Percentiles rank a stretch among this genome's conserved stretches.
Conservation (phyloP, 495 filamentous ascomycete genomes). For the Copromyces sp. region DNA sequence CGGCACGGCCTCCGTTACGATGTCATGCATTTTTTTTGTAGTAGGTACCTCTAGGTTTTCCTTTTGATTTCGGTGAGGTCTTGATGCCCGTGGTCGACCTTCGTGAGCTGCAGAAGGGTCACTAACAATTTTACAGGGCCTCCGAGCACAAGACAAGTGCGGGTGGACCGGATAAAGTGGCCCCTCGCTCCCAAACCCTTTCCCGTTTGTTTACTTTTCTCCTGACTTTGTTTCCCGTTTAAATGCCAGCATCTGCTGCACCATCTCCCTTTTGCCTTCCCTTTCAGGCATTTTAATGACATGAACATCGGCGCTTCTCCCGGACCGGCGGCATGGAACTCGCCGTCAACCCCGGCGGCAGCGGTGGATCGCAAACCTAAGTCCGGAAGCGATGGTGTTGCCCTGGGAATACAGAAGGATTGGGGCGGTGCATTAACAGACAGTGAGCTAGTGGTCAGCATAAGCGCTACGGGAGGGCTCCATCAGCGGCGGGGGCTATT, state of each 20-base stretch:
- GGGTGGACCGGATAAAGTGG: not conserved
- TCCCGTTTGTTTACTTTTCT: not conserved
- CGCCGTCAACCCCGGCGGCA: not conserved
- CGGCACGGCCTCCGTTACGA: no score
- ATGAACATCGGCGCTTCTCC: not conserved
- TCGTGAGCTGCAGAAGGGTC: no score
- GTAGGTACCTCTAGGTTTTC: no score
- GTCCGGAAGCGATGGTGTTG: not conserved
- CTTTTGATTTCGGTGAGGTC: no score
- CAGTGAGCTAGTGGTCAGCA: not conserved
- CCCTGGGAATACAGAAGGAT: not conserved
- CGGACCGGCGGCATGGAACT: not conserved
- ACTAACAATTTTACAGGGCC: no score
- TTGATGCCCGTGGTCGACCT: no score
- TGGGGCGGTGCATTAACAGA: not conserved
- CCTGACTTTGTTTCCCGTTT: not conserved
- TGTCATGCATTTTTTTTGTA: no score
- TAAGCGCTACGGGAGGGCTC: not conserved
- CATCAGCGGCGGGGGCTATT: not conserved
- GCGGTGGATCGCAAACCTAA: not conserved
- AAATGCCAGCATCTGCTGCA: not conserved
- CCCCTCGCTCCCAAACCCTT: no score
- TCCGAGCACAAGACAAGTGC: no score
- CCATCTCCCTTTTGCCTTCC: not conserved
- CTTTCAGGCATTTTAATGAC: not conserved